phyloP scores from a whole-genome alignment of 1,284 basidiomycete genomes.

The Albatrellus sp. region DNA sequence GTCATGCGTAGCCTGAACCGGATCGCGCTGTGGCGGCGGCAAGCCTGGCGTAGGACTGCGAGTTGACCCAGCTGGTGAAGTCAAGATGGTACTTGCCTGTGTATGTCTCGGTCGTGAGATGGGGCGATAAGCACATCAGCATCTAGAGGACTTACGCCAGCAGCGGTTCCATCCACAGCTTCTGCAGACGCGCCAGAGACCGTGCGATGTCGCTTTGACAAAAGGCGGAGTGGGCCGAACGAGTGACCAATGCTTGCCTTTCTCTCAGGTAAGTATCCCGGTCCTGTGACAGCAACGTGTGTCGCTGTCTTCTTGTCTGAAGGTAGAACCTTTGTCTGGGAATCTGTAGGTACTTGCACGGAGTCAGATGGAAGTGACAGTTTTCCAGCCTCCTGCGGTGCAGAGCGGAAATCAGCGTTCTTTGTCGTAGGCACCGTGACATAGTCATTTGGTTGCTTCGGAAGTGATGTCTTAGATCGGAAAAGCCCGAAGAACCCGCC shows the following conservation, averaged over 20 bases:
- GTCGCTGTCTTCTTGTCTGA: conserved; percentile 1
- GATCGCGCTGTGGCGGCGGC: conserved; percentile 50
- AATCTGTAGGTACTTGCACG: conserved; percentile 8
- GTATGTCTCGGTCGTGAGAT: neutral
- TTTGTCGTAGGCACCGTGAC: conserved; percentile 1
- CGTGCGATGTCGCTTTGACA: conserved; percentile 49
- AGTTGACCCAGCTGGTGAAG: conserved; percentile 61
- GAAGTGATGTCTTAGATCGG: conserved; percentile 23
- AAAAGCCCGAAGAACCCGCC: conserved; percentile 23
- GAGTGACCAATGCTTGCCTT: conserved; percentile 28
- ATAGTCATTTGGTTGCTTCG: conserved; percentile 15
- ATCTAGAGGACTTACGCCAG: conserved; percentile 34
- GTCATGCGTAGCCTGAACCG: conserved; percentile 44
- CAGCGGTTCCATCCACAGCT: conserved; percentile 52
- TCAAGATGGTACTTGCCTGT: conserved; percentile 57
- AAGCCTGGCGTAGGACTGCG: conserved; percentile 40
- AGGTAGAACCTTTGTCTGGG: conserved; percentile 12
- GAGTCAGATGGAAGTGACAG: conserved; percentile 3
- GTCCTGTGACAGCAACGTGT: conserved; percentile 19
- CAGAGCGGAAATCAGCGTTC: neutral
- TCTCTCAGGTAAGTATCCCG: conserved; percentile 19
- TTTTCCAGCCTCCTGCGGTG: conserved; percentile 4
- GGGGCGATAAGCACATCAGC: conserved; percentile 11
- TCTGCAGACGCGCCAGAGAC: conserved; percentile 66
- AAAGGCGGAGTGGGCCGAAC: conserved; percentile 49